phyloP scores from a whole-genome alignment of 2,329 filamentous ascomycete species.

The Cladosporium velox region DNA sequence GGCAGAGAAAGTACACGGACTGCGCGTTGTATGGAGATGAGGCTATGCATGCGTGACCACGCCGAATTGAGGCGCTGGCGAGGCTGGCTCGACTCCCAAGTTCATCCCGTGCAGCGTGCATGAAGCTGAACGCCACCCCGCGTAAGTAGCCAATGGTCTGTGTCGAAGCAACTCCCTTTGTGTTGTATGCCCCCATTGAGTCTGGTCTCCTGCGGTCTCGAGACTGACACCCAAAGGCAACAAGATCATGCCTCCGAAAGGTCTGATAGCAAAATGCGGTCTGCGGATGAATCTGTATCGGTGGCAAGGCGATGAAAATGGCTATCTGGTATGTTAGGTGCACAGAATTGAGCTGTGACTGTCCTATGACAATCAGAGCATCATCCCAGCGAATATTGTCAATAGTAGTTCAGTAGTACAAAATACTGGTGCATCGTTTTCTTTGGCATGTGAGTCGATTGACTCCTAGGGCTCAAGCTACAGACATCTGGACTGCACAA shows the following conservation, averaged over 20 bases:
- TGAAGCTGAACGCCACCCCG: not conserved
- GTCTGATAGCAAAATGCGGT: not conserved
- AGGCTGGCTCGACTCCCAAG: not conserved
- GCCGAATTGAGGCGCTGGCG: not conserved
- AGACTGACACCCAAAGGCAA: too few species aligned
- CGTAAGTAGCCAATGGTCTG: not conserved
- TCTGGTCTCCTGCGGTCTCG: not conserved
- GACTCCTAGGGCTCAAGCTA: not conserved
- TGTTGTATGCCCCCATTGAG: not conserved
- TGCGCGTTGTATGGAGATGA: not conserved
- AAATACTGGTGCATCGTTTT: not conserved
- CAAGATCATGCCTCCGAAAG: not conserved
- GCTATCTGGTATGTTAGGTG: not conserved
- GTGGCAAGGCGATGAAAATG: not conserved
- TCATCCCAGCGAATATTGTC: not conserved
- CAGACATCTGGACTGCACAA: not conserved
- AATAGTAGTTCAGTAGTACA: not conserved
- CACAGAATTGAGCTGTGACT: not conserved
- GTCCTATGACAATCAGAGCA: rapidly evolving
- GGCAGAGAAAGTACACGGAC: not conserved
- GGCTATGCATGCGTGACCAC: not conserved
- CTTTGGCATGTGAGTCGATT: not conserved
- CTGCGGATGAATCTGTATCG: not conserved
- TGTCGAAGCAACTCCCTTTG: too few species aligned
- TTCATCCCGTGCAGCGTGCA: not conserved